phyloP scores from a whole-genome alignment of 2,329 filamentous ascomycete species.

The Cercospora sp. region DNA sequence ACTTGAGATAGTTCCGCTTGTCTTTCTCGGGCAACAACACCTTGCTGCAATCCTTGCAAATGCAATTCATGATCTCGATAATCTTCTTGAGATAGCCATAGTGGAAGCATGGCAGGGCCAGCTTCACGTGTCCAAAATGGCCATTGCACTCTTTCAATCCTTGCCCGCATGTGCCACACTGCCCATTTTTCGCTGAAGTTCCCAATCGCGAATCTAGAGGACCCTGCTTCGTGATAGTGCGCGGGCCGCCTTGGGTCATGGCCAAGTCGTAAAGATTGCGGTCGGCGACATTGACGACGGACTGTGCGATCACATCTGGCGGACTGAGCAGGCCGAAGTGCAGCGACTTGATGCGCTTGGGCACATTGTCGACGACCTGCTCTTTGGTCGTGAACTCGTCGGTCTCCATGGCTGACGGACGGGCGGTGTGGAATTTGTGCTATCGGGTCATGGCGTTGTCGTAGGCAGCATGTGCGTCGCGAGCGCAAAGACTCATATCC shows the following conservation, averaged over 20 bases:
- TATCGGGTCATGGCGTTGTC: constrained; percentile 23
- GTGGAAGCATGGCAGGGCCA: constrained; percentile 90
- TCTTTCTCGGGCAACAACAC: constrained; percentile 81
- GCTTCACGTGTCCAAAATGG: constrained; percentile 90
- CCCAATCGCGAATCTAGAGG: constrained; percentile 86
- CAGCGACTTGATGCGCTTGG: constrained; percentile 88
- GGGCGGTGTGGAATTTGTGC: background rate
- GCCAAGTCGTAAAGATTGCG: constrained; percentile 89
- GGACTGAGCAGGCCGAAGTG: constrained; percentile 88
- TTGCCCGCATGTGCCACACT: constrained; percentile 81
- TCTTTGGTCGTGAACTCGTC: constrained; percentile 59
- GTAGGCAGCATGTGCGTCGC: background rate
- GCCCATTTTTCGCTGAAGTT: constrained; percentile 78
- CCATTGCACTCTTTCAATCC: constrained; percentile 83
- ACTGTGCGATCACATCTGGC: constrained; percentile 93
- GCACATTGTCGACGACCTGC: constrained; percentile 84
- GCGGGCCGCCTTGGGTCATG: constrained; percentile 51
- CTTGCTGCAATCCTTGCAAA: constrained; percentile 89
- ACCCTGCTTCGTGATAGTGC: constrained; percentile 75
- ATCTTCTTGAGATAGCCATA: constrained; percentile 95
- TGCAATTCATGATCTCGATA: constrained; percentile 86
- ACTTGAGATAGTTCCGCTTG: constrained; percentile 72
- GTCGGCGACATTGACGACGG: constrained; percentile 91
- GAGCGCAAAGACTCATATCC: constrained; percentile 12
- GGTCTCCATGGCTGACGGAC: constrained; percentile 19